These are phyloP conservation scores for Fraxinus ornus DNA, from an alignment of 305 asterid genomes.

Conservation along the genomic window DNA sequence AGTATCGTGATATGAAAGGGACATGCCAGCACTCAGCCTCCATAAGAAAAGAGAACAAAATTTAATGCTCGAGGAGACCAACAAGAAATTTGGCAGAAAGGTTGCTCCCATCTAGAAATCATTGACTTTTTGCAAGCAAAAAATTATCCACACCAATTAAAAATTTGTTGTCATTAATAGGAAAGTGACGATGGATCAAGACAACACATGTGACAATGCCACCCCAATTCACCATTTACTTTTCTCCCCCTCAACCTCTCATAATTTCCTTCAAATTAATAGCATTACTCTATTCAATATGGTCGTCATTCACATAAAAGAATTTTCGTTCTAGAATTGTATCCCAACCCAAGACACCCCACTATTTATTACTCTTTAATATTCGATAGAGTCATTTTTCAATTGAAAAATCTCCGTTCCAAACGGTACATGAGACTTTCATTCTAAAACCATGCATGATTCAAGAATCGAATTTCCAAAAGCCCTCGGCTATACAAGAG, in stretches of 20 bases:
- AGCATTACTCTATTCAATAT: too few species aligned
- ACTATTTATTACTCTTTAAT: neutral
- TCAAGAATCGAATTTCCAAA: constrained; percentile 31
- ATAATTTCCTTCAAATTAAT: neutral
- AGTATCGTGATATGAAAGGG: neutral
- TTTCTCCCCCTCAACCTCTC: neutral
- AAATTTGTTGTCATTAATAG: constrained; percentile 27
- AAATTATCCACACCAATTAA: constrained; percentile 17
- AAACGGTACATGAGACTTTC: neutral
- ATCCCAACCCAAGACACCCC: neutral
- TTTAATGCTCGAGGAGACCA: constrained; percentile 24
- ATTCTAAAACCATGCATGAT: constrained; percentile 40
- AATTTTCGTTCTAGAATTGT: neutral
- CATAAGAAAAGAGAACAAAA: constrained; percentile 13
- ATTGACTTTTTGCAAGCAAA: constrained; percentile 29
- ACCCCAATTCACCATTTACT: constrained; percentile 27
- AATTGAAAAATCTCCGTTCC: neutral
- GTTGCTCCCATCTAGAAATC: constrained; percentile 30
- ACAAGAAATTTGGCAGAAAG: constrained; percentile 19
- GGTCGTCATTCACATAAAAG: neutral
- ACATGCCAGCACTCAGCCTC: constrained; percentile 9
- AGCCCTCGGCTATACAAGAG: constrained; percentile 20
- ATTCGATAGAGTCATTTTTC: neutral
- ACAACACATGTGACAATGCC: constrained; percentile 23
- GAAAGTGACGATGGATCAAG: constrained; percentile 30